Conservation (phyloP, 2,329 filamentous ascomycete genomes). For the Diaporthe sp. region DNA sequence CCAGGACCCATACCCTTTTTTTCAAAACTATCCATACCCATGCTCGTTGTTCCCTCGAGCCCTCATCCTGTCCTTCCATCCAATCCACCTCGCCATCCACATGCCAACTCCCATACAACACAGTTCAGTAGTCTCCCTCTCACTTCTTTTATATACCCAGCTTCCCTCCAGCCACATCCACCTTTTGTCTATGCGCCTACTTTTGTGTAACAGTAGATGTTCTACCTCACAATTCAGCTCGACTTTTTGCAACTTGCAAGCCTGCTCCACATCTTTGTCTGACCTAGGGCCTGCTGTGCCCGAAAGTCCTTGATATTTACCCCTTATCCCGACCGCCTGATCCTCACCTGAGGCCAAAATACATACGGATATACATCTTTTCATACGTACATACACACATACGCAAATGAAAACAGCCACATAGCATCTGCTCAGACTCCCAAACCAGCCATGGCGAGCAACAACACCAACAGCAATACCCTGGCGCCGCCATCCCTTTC, state of each 20-base stretch:
- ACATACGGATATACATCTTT: conserved; percentile 8
- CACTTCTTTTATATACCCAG: conserved; percentile 3
- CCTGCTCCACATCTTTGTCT: neutral
- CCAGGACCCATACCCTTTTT: neutral
- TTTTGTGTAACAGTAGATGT: conserved; percentile 3
- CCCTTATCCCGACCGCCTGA: neutral
- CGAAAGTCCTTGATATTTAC: neutral
- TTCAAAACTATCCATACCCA: neutral
- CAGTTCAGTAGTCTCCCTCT: neutral
- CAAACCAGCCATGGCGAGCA: conserved; percentile 14
- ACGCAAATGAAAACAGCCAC: neutral
- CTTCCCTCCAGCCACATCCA: conserved; percentile 6
- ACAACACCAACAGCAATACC: neutral
- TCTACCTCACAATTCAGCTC: neutral
- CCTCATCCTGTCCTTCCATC: neutral
- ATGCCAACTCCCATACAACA: neutral
- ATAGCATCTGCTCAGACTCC: neutral
- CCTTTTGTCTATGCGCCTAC: neutral
- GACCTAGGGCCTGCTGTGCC: conserved; percentile 17
- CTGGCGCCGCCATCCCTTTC: conserved; percentile 35
- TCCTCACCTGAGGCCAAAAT: conserved; percentile 1
- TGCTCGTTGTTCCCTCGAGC: neutral
- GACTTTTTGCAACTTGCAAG: neutral
- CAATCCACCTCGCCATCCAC: neutral
- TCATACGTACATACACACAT: neutral